Base-by-base conservation (phyloP, 257 asterid genomes). In the Penstemon davidsonii region DNA sequence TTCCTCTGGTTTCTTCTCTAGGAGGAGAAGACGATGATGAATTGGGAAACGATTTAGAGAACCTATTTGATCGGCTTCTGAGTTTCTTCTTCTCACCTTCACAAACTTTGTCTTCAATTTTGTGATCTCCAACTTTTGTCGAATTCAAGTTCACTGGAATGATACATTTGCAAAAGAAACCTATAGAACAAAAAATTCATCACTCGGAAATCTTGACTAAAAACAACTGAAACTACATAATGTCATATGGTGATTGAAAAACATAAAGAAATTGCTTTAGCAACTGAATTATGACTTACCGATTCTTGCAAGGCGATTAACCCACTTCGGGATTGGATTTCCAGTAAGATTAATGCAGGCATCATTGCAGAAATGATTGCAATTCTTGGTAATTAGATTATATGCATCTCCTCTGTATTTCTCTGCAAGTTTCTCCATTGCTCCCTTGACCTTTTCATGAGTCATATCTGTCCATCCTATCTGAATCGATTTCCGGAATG, bases 81-180 rank as follows among this genome's bases (percentile, higher is more conserved):
- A 69, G 81, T 50, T 73, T 77, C 76, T 66, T 69, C 38, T 58
- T 75, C 68, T 83, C 86, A n/a, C 47, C 82, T 59, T 80, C 82
- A 53, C 85, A 62, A 8, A 7, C 54, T 68, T 75, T 75, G 68
- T 77, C 83, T 61, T 78, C 82, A 38, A 64, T 73, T 33, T 66
- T 52, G 49, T 70, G 81, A 13, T 77, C 83, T 39, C 80, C 62
- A 45, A 78, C 78, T 61, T 78, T 69, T 3, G 76, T 73, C 4
- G 82, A 69, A 71, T 75, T 83, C 72, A 83, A 67, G 75, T 71
- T 83, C 70, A 58, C 79, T 4, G 85, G 85, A 70, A 83, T 69
- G n/a, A 83, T 73, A 53, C 88, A 83, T 7, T 76, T 67, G 80
- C 89, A 81, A 25, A 81, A 52, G 15, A 76, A 50, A 69, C 89